A percentile compares a stretch with the other conserved stretches of the same genome.
Conservation (phyloP, 768 basidiomycete species). For the Boletus pseudo-olivaceus region DNA sequence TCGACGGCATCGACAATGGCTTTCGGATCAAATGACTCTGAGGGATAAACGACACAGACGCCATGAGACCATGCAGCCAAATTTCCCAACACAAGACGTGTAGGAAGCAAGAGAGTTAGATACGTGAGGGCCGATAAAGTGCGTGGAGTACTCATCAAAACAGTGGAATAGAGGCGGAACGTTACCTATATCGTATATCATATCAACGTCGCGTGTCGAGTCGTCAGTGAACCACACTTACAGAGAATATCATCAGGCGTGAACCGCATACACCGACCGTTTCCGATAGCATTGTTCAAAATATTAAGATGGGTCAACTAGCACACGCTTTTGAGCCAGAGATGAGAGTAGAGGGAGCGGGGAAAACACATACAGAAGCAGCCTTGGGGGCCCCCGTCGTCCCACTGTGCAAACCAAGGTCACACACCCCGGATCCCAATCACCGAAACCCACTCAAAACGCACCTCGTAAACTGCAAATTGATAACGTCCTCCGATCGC, state of each 20-base stretch:
- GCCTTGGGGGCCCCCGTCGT: slow-evolving; percentile 82
- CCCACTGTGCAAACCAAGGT: slow-evolving; percentile 43
- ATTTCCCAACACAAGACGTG: slow-evolving; percentile 80
- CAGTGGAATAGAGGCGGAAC: slow-evolving; percentile 84
- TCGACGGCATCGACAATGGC: slow-evolving; percentile 69
- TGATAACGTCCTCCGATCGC: slow-evolving; percentile 68
- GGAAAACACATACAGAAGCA: slow-evolving; percentile 56
- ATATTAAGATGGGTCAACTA: slow-evolving; percentile 78
- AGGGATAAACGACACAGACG: slow-evolving; percentile 71
- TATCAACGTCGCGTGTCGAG: not conserved
- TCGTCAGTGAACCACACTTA: slow-evolving; percentile 30
- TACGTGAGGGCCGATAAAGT: not conserved
- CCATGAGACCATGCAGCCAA: slow-evolving; percentile 75
- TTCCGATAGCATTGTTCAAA: slow-evolving; percentile 71
- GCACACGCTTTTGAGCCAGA: not conserved
- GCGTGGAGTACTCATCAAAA: slow-evolving; percentile 66
- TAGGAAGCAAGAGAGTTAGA: slow-evolving; percentile 16
- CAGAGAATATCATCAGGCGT: slow-evolving; percentile 66
- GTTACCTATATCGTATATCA: slow-evolving; percentile 50
- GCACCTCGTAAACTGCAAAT: slow-evolving; percentile 83
- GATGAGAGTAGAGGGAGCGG: not conserved
- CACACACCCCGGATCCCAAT: not conserved
- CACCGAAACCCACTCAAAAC: not conserved
- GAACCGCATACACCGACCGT: slow-evolving; percentile 69
- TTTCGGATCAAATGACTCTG: slow-evolving; percentile 57